A percentile compares a stretch with the other conserved stretches of the same genome.
phyloP scores from a whole-genome alignment of 495 filamentous ascomycete species.

The Lepraria neglecta region DNA sequence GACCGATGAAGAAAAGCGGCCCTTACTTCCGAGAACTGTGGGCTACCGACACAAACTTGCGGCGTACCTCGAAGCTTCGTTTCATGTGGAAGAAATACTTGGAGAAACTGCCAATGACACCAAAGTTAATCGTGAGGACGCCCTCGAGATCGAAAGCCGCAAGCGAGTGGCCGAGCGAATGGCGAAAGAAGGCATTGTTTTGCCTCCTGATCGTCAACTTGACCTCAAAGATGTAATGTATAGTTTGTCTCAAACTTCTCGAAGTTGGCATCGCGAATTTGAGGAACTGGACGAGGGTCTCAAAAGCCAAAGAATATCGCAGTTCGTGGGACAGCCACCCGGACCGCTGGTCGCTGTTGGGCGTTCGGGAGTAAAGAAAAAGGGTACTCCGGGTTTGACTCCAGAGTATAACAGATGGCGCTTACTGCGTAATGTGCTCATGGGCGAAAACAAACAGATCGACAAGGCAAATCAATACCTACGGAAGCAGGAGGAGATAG shows the following conservation, averaged over 20 bases:
- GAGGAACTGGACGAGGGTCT: constrained; percentile 24
- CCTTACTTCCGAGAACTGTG: constrained; percentile 48
- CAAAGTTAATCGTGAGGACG: constrained; percentile 30
- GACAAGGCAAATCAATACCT: constrained; percentile 29
- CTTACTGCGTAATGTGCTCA: constrained; percentile 25
- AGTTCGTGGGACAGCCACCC: constrained; percentile 15
- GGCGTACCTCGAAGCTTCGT: constrained; percentile 51
- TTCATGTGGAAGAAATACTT: constrained; percentile 45
- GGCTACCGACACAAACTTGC: constrained; percentile 46
- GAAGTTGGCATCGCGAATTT: constrained; percentile 27
- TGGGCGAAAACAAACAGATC: constrained; percentile 30
- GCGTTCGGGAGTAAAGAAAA: constrained; percentile 17
- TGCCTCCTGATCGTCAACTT: constrained; percentile 37
- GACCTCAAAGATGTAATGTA: constrained; percentile 25
- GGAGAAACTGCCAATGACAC: constrained; percentile 23
- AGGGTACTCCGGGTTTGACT: constrained; percentile 16
- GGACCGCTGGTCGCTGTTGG: not conserved
- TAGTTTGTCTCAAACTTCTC: constrained; percentile 20
- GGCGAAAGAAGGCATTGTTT: constrained; percentile 32
- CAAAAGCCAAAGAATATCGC: constrained; percentile 18
- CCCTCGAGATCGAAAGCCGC: constrained; percentile 31
- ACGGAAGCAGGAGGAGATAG: constrained; percentile 29
- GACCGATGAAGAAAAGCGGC: constrained; percentile 41
- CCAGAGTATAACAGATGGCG: constrained; percentile 24
- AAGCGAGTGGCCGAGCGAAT: constrained; percentile 36